Conservation (phyloP, 768 basidiomycete genomes). For the Boletus bicolor region DNA sequence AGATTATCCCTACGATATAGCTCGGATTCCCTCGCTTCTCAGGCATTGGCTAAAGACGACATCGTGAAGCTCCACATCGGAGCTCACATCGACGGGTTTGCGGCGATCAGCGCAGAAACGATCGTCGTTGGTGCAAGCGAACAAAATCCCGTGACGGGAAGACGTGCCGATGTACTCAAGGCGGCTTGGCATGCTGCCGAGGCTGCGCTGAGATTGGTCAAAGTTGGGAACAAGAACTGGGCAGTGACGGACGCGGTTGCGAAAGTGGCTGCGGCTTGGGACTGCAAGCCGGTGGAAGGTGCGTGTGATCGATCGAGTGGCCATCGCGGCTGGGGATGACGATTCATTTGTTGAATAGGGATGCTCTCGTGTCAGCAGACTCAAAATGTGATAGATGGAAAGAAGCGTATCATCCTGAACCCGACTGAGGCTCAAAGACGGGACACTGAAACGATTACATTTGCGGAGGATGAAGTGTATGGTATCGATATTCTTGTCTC, state of each 20-base stretch:
- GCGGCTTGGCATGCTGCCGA: constrained; percentile 95
- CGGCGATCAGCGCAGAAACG: constrained; percentile 91
- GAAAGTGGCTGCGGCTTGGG: constrained; percentile 67
- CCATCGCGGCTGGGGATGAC: not conserved
- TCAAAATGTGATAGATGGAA: constrained; percentile 94
- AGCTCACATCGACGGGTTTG: constrained; percentile 97
- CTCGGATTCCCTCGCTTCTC: constrained; percentile 69
- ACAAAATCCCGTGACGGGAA: constrained; percentile 73
- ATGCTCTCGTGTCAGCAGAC: constrained; percentile 95
- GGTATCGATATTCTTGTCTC: constrained; percentile 91
- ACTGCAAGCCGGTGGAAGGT: constrained; percentile 95
- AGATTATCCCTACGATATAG: constrained; percentile 36
- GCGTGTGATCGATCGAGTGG: constrained; percentile 18
- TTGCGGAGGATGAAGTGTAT: constrained; percentile 93
- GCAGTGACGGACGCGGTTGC: constrained; percentile 83
- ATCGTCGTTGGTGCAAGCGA: constrained; percentile 80
- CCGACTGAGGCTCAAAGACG: constrained; percentile 80
- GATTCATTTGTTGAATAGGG: constrained; percentile 41
- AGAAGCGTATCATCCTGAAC: constrained; percentile 92
- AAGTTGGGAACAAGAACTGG: constrained; percentile 95
- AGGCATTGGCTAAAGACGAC: constrained; percentile 76
- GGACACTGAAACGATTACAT: constrained; percentile 80
- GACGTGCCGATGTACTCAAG: constrained; percentile 87
- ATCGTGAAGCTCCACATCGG: constrained; percentile 96
- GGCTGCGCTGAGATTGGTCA: constrained; percentile 85